Conservation (phyloP, 2,329 filamentous ascomycete species). For the Hysterium pulicare region DNA sequence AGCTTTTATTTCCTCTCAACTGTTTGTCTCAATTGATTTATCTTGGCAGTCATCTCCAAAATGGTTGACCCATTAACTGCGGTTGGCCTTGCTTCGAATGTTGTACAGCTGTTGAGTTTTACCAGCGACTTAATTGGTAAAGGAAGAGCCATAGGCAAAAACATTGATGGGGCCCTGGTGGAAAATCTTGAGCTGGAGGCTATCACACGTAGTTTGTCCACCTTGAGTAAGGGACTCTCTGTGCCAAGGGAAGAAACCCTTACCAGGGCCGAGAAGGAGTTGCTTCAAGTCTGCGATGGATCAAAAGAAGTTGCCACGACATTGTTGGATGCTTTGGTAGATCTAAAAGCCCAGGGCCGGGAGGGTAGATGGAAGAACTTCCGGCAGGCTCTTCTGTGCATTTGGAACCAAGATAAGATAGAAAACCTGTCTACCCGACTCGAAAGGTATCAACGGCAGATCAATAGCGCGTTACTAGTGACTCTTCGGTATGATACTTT, state of each 20-base stretch:
- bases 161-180: not conserved
- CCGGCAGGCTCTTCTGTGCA: not conserved
- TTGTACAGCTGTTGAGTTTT: not conserved
- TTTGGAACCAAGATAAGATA: not conserved
- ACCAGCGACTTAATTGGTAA: not conserved
- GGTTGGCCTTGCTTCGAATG: not conserved
- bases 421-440: not conserved
- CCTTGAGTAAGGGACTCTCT: not conserved
- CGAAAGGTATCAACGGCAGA: constrained; percentile 1
- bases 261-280: not conserved
- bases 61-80: not conserved
- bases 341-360: not conserved
- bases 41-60: too few relatives aligned
- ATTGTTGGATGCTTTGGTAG: not conserved
- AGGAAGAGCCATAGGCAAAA: not conserved
- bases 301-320: not conserved
- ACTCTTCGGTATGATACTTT: constrained; percentile 9
- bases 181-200: not conserved
- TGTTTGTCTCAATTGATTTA: too few relatives aligned
- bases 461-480: constrained; percentile 10
- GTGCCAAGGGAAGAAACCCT: not conserved
- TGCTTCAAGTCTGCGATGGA: not conserved
- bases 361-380: not conserved
- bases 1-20: too few relatives aligned
- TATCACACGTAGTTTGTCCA: not conserved